Evolutionary conservation across 805 yeast species (phyloP).

Genomic region (Cephaloascus fragrans): DNA sequence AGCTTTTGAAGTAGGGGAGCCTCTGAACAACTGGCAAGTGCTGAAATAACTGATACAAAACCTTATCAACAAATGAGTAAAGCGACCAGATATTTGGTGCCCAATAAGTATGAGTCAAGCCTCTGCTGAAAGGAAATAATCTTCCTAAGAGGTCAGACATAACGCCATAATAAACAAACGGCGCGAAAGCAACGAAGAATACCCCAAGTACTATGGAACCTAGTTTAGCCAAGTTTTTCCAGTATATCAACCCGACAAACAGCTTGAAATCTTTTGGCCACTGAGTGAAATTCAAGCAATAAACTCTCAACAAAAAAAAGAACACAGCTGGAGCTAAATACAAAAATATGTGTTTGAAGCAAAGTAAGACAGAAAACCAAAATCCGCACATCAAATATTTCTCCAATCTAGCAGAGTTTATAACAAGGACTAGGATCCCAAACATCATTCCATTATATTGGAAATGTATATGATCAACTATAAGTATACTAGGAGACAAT

Average conservation of each 20-base stretch:
- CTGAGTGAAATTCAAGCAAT: conserved; percentile 43
- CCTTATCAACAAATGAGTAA: conserved; percentile 74
- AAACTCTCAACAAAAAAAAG: conserved; percentile 63
- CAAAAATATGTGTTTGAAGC: conserved; percentile 90
- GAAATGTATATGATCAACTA: conserved; percentile 93
- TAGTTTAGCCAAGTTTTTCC: conserved; percentile 51
- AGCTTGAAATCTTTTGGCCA: conserved; percentile 23
- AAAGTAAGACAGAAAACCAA: conserved; percentile 66
- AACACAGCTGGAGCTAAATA: conserved; percentile 94
- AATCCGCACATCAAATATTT: conserved; percentile 52
- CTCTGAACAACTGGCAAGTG: conserved; percentile 20
- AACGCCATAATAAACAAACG: conserved; percentile 56
- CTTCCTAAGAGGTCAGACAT: conserved; percentile 57
- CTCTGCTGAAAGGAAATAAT: conserved; percentile 88
- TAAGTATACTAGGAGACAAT: conserved; percentile 80
- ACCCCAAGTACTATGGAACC: conserved; percentile 54
- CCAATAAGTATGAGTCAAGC: conserved; percentile 97
- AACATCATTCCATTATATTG: conserved; percentile 94
- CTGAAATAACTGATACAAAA: conserved; percentile 39
- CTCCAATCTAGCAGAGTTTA: conserved; percentile 57
- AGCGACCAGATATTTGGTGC: conserved; percentile 98
- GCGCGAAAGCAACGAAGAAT: conserved; percentile 64
- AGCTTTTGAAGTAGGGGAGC: conserved; percentile 13
- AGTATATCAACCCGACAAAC: conserved; percentile 28
- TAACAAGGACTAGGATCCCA: conserved; percentile 67